Percentiles rank a stretch among this genome's conserved stretches.
Evolutionary conservation across 352 stramenopile species (phyloP).

Genomic region (Thalassiosira livingstoniorum): DNA sequence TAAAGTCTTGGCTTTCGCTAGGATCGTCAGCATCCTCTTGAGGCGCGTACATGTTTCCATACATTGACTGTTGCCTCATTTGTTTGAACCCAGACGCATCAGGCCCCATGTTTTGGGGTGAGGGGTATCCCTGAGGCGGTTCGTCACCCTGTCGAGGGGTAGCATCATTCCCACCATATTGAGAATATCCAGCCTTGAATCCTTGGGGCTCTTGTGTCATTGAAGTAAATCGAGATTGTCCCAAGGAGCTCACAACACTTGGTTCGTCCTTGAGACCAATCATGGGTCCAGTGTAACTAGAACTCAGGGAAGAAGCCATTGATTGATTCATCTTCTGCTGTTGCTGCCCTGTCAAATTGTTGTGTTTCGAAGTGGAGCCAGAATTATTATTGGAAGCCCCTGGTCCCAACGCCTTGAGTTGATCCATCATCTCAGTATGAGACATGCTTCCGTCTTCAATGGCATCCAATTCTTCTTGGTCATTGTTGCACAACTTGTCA

Average conservation of each 20-base stretch:
- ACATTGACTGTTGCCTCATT: neutral
- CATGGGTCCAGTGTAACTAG: neutral
- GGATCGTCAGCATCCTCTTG: neutral
- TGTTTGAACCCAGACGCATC: neutral
- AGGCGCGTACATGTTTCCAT: neutral
- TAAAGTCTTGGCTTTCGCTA: neutral
- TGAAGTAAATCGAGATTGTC: neutral
- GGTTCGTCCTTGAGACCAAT: neutral
- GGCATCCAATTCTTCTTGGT: neutral
- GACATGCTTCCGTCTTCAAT: neutral
- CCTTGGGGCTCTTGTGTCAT: neutral
- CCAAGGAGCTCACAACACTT: neutral
- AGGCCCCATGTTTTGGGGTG: neutral
- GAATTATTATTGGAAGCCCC: neutral
- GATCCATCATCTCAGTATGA: neutral
- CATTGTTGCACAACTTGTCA: neutral
- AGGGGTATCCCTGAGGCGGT: neutral
- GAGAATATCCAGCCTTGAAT: neutral
- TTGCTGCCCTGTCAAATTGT: too few relatives aligned
- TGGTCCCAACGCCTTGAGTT: neutral
- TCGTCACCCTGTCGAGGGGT: too few relatives aligned
- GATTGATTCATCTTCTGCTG: neutral
- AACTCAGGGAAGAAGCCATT: neutral
- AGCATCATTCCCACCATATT: neutral
- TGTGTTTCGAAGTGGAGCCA: too few relatives aligned